These are phyloP conservation scores for Huiozyma sinensis DNA, from an alignment of 805 yeast genomes.

Conservation along the genomic window DNA sequence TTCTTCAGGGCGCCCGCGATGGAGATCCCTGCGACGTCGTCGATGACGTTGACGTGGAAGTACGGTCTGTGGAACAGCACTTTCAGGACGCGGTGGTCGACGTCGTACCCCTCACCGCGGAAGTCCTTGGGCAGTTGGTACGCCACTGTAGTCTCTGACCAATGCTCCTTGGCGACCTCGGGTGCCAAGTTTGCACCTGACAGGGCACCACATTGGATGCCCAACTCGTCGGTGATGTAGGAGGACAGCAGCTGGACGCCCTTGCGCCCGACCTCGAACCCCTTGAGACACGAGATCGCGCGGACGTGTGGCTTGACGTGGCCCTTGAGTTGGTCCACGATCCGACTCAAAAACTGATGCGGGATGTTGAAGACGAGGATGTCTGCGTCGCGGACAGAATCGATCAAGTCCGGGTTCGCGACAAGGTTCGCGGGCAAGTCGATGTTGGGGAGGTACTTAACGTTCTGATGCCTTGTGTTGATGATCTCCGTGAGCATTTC, in stretches of 20 bases:
- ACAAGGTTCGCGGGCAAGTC: conserved; percentile 73
- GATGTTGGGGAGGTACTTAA: conserved; percentile 80
- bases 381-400: conserved; percentile 71
- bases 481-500: conserved; percentile 78
- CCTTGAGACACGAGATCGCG: conserved; percentile 93
- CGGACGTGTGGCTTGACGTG: conserved; percentile 57
- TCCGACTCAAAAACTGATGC: conserved; percentile 81
- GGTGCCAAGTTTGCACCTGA: conserved; percentile 97
- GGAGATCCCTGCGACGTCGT: conserved; percentile 91
- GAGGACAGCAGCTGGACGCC: conserved; percentile 79
- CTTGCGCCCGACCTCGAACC: conserved; percentile 74
- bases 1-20: conserved; percentile 95
- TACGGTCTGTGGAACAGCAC: conserved; percentile 91
- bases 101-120: conserved; percentile 34
- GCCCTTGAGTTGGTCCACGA: conserved; percentile 68
- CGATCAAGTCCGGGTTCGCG: conserved; percentile 75
- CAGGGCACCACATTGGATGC: conserved; percentile 87
- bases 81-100: conserved; percentile 60
- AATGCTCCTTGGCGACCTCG: conserved; percentile 87
- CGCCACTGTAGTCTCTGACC: conserved; percentile 97
- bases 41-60: conserved; percentile 88
- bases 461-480: conserved; percentile 84
- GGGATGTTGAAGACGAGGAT: conserved; percentile 89
- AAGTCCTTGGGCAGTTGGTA: conserved; percentile 59
- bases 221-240: conserved; percentile 67